Evolutionary conservation across 1,284 basidiomycete species (phyloP), one percentile per base, ranked within the genome.

Genomic region (Ustilago vetiveriae): DNA sequence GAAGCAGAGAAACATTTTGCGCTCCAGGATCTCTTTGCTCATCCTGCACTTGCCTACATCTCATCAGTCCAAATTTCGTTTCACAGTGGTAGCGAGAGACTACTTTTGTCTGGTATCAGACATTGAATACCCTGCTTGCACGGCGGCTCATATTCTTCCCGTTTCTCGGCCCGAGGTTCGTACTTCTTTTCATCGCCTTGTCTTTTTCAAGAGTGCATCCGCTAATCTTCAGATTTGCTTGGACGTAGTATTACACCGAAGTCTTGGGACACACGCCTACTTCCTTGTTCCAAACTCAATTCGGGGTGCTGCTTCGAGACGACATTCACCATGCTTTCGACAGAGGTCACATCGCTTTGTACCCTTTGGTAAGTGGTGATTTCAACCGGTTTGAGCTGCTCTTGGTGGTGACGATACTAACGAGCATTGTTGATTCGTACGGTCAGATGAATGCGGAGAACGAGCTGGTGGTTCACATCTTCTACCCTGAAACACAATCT

Each of bases 161-260:
- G 33, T 36, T 36, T 36, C 33, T 36, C 33, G 33, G 33, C 33
- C 33, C 33, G 33, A 36, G 33, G 33, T 36, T 36, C 33, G 33
- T 36, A 36, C 16, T 9, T 36, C 7, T 16, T 16, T 36, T n/a
- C 16, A 36, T 6, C 33, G 27, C 27, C 13, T 36, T 36, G 33
- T 6, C 33, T 14, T 36, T 9, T 36, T 9, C 33, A 36, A 9
- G 14, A 16, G 6, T 36, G 33, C 33, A 14, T 36, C 17, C 14
- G 33, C 33, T 36, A 16, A 36, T 19, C 17, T 9, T n/a, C 33
- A 36, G 33, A 14, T n/a, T 19, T 36, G 8, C 7, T 36, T 36
- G 33, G 17, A 7, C 17, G 8, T 36, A 36, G 33, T 36, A 36
- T 36, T 36, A 36, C 17, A 36, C 33, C 33, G 33, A 36, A 36